Evolutionary conservation across 2,329 filamentous ascomycete species (phyloP), one percentile per base, ranked within the genome.

Genomic region (Fusarium sp.): DNA sequence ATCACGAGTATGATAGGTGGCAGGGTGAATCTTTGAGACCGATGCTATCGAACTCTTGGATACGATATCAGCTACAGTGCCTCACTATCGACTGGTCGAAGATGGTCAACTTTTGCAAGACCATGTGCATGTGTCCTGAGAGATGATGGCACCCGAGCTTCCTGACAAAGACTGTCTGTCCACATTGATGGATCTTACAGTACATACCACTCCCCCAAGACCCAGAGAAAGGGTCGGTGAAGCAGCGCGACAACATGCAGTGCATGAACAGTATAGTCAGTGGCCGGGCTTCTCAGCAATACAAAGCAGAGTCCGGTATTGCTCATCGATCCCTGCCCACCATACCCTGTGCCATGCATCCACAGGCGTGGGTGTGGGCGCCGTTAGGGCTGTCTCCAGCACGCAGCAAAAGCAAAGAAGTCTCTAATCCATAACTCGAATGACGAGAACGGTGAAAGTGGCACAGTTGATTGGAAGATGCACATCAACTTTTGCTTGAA

Each of bases 181-280:
- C 63, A 71, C 68, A 61, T 66, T 63, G 68, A 55, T 65, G 55
- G 55, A 61, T 62, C 69, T 63, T 55, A 54, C 20, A 20, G 20
- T 20, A 20, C 57, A 65, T 72, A 49, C 60, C 60, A 69, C 60
- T 72, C 59, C 55, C 55, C 49, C 43, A 62, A 46, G 56, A 54
- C 63, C 63, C 43, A 56, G 45, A 51, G 64, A 69, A 75, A 76
- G 64, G 73, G 75, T 77, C 75, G 75, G 75, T 77, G 75, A 77
- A 68, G 74, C 70, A 76, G 72, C 73, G 59, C 69, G 58, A 74
- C 61, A 64, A 73, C 69, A 66, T 78, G 76, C 76, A 77, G 69
- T 78, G 76, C 76, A 77, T 77, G 75, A 77, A 77, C 75, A 76
- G 73, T 69, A 75, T 72, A 72, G 59, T 70, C 72, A 69, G 75